Evolutionary conservation across 2,329 filamentous ascomycete genomes (phyloP).

Genomic region (Dichotomopilus funicola): DNA sequence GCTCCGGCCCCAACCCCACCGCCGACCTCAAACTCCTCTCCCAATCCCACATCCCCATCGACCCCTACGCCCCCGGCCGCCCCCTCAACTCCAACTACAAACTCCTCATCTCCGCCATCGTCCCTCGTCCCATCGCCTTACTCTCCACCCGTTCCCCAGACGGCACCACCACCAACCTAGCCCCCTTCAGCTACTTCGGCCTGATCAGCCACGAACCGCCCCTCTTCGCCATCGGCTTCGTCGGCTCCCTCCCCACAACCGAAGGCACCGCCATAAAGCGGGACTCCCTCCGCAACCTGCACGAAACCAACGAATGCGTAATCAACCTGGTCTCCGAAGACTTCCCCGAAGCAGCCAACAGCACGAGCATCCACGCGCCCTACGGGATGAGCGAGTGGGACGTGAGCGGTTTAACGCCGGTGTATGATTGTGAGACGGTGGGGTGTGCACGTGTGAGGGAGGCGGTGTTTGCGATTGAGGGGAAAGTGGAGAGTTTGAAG

Average conservation of each 20-base stretch:
- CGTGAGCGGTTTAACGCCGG: conserved; percentile 67
- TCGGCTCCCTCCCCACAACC: conserved; percentile 28
- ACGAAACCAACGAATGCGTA: conserved; percentile 65
- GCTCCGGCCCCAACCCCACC: conserved; percentile 54
- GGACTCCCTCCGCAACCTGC: conserved; percentile 70
- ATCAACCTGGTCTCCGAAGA: conserved; percentile 85
- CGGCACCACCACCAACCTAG: conserved; percentile 65
- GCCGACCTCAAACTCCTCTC: no score
- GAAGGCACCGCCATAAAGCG: conserved; percentile 51
- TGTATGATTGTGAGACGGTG: conserved; percentile 56
- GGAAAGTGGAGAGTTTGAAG: conserved; percentile 62
- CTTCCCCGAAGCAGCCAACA: conserved; percentile 82
- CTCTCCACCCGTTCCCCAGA: conserved; percentile 51
- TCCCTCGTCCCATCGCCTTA: conserved; percentile 74
- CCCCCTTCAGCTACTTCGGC: conserved; percentile 83
- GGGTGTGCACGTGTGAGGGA: conserved; percentile 69
- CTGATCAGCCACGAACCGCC: conserved; percentile 82
- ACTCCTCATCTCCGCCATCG: conserved; percentile 74
- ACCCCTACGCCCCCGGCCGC: conserved; percentile 69
- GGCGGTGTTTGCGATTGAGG: conserved; percentile 77
- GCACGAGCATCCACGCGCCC: conserved; percentile 70
- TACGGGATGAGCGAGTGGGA: conserved; percentile 74
- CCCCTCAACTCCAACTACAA: conserved; percentile 77
- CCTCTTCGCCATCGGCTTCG: conserved; percentile 60
- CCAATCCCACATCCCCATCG: conserved; percentile 61